Evolutionary conservation across 345 rosid genomes (phyloP).

Genomic region (Eucalyptus cloeziana): DNA sequence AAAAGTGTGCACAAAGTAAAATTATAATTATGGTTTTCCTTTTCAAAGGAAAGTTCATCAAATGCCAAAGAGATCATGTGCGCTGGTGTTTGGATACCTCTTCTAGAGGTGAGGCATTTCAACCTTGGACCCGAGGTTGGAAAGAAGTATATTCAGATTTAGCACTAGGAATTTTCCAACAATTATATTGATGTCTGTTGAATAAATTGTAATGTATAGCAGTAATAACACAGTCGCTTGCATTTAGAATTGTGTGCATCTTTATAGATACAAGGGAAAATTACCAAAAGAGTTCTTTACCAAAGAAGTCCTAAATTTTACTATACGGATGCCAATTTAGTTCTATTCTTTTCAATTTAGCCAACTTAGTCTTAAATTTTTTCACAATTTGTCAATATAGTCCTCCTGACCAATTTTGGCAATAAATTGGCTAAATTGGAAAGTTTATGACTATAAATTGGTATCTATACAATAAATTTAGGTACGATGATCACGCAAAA

Average conservation of each 20-base stretch:
- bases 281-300: too few species aligned
- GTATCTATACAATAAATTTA: too few species aligned
- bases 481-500: neutral
- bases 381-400: neutral
- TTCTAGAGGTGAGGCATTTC: neutral
- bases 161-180: too few species aligned
- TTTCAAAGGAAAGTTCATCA: neutral
- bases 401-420: neutral
- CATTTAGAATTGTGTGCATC: too few species aligned
- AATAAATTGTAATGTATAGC: neutral
- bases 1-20: neutral
- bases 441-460: accelerated
- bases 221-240: too few species aligned
- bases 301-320: too few species aligned
- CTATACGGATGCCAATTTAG: too few species aligned
- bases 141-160: too few species aligned
- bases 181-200: too few species aligned
- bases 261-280: neutral
- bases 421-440: too few species aligned
- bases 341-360: too few species aligned
- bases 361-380: neutral
- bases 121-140: neutral
- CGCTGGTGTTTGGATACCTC: neutral
- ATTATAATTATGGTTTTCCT: neutral
- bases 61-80: neutral